A percentile compares a stretch with the other conserved stretches of the same genome.
phyloP scores from a whole-genome alignment of 352 stramenopile genomes.

The Globisporangium okanoganense region DNA sequence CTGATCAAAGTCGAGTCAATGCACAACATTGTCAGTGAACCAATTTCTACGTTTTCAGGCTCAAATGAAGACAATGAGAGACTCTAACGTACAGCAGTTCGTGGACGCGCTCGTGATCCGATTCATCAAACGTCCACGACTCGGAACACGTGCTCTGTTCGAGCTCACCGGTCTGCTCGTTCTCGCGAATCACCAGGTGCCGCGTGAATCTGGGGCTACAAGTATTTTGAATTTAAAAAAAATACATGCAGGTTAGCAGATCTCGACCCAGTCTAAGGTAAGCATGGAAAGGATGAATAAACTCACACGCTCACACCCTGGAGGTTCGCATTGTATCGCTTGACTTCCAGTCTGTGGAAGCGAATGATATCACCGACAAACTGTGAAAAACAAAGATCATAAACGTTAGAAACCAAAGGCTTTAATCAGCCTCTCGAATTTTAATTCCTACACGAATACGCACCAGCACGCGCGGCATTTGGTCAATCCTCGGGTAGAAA shows the following conservation, averaged over 20 bases:
- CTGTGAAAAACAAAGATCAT: slow-evolving; percentile 19
- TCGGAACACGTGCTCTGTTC: slow-evolving; percentile 47
- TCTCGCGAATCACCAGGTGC: slow-evolving; percentile 54
- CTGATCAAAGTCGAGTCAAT: slow-evolving; percentile 19
- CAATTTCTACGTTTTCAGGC: not conserved
- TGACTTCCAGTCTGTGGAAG: slow-evolving; percentile 73
- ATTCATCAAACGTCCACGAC: slow-evolving; percentile 58
- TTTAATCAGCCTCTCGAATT: not conserved
- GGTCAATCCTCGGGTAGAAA: slow-evolving; percentile 50
- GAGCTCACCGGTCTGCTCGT: slow-evolving; percentile 18
- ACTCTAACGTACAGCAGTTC: slow-evolving; percentile 32
- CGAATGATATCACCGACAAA: slow-evolving; percentile 73
- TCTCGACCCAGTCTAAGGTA: not conserved
- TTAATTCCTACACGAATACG: not conserved
- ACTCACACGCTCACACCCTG: slow-evolving; percentile 57
- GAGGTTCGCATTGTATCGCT: slow-evolving; percentile 48
- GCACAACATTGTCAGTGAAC: not conserved
- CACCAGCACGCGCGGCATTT: slow-evolving; percentile 66
- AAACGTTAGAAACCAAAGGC: not conserved
- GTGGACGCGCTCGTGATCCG: slow-evolving; percentile 39
- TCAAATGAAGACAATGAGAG: not conserved
- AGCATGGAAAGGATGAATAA: not conserved
- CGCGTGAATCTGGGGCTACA: slow-evolving; percentile 26
- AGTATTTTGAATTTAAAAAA: not conserved
- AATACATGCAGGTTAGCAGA: not conserved